These are phyloP conservation scores for Tolypocladium album DNA, from an alignment of 2,329 filamentous ascomycete genomes.

Conservation along the genomic window DNA sequence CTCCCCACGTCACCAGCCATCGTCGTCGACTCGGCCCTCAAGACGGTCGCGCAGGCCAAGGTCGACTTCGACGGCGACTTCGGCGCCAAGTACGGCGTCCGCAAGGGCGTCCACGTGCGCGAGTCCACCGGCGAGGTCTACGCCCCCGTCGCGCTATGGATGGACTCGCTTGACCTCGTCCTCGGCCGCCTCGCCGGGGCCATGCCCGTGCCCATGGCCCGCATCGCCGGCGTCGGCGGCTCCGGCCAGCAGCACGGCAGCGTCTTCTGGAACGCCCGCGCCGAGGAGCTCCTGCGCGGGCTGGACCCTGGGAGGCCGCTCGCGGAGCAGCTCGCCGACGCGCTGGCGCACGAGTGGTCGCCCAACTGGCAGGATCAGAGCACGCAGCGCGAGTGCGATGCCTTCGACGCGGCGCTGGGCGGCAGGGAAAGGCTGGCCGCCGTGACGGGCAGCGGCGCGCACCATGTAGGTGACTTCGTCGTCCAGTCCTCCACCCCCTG, in stretches of 20 bases:
- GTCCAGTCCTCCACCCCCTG: no score
- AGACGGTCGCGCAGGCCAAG: slow-evolving; percentile 73
- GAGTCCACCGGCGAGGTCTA: slow-evolving; percentile 79
- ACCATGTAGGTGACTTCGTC: slow-evolving; percentile 60
- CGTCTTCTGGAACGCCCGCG: slow-evolving; percentile 76
- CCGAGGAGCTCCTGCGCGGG: slow-evolving; percentile 49
- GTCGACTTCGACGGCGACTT: slow-evolving; percentile 92
- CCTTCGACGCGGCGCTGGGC: slow-evolving; percentile 67
- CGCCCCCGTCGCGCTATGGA: slow-evolving; percentile 87
- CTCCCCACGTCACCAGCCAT: slow-evolving; percentile 44
- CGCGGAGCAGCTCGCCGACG: slow-evolving; percentile 59
- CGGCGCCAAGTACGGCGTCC: slow-evolving; percentile 59
- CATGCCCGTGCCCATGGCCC: slow-evolving; percentile 52
- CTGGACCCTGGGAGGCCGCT: slow-evolving; percentile 53
- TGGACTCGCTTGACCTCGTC: slow-evolving; percentile 84
- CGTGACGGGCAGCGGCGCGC: slow-evolving; percentile 82
- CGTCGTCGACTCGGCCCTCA: slow-evolving; percentile 72
- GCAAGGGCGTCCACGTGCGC: slow-evolving; percentile 81
- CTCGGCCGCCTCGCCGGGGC: slow-evolving; percentile 60
- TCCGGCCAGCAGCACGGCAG: slow-evolving; percentile 97
- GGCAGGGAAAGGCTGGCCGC: slow-evolving; percentile 58
- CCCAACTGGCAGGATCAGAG: slow-evolving; percentile 98
- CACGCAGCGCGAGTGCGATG: slow-evolving; percentile 83
- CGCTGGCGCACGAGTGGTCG: slow-evolving; percentile 75
- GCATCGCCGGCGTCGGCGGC: slow-evolving; percentile 74